phyloP scores from a whole-genome alignment of 2,329 filamentous ascomycete genomes.

The Aspergillus felis region DNA sequence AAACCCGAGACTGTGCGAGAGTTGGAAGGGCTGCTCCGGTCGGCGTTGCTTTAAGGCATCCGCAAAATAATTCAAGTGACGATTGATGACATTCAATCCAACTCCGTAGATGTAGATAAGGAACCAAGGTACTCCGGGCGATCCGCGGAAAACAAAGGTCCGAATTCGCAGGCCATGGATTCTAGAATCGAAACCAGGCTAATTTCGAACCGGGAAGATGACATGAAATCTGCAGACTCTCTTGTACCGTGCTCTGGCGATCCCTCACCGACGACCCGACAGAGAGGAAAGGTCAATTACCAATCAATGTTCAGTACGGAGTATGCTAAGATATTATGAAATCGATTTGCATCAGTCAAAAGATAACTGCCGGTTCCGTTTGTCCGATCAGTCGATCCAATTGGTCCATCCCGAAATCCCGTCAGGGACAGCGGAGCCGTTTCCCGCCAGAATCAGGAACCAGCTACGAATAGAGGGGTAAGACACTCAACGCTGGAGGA shows the following conservation, averaged over 20 bases:
- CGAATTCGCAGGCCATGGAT: neutral
- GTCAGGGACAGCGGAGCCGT: neutral
- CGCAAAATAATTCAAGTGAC: too few relatives aligned
- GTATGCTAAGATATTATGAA: neutral
- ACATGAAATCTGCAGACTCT: too few relatives aligned
- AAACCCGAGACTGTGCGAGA: slow-evolving; percentile 38
- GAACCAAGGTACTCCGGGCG: too few relatives aligned
- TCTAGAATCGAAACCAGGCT: neutral
- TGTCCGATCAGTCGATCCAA: neutral
- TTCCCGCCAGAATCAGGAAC: neutral
- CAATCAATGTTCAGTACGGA: neutral
- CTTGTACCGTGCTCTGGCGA: neutral
- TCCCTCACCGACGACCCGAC: neutral
- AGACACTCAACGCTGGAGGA: too few relatives aligned
- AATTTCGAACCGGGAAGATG: too few relatives aligned
- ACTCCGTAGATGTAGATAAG: too few relatives aligned
- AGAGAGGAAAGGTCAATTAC: neutral
- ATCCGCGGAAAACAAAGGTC: neutral
- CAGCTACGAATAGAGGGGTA: too few relatives aligned
- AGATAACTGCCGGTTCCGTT: neutral
- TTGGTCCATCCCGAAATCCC: neutral
- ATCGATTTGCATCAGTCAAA: neutral
- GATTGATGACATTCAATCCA: too few relatives aligned
- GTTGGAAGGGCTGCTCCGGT: slow-evolving; percentile 40
- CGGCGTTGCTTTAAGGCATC: slow-evolving; percentile 25